Conservation (phyloP, 306 rosid species). For the Cucurbita argyrosperma region DNA sequence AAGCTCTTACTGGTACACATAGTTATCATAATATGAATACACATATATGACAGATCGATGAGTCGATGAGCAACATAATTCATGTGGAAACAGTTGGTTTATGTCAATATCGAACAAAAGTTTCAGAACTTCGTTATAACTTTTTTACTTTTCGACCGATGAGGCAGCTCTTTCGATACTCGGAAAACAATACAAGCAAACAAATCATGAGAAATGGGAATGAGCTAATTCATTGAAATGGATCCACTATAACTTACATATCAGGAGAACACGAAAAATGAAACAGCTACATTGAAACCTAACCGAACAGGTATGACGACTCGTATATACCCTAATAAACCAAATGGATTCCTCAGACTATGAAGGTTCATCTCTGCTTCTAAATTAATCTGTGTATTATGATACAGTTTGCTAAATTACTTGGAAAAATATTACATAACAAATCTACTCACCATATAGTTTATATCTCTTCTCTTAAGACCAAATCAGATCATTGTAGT, state of each 20-base stretch:
- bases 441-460: constrained; percentile 4
- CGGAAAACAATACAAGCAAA: neutral
- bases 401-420: constrained; percentile 18
- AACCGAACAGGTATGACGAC: neutral
- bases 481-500: constrained; percentile 5
- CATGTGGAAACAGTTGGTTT: neutral
- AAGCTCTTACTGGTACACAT: neutral
- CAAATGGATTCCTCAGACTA: neutral
- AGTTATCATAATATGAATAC: constrained; percentile 2
- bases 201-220: neutral
- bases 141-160: neutral
- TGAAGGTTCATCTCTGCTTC: neutral
- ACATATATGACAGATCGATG: neutral
- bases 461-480: neutral
- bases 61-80: neutral
- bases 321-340: neutral
- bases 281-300: neutral
- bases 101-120: neutral
- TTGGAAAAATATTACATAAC: constrained; percentile 18
- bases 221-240: constrained; percentile 1
- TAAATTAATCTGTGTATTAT: neutral
- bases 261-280: neutral
- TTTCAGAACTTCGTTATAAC: neutral
- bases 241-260: neutral
- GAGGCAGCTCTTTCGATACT: neutral